Evolutionary conservation across 2,329 filamentous ascomycete genomes (phyloP), one percentile per base, ranked within the genome.

Genomic region (Rutstroemia sydowiana): DNA sequence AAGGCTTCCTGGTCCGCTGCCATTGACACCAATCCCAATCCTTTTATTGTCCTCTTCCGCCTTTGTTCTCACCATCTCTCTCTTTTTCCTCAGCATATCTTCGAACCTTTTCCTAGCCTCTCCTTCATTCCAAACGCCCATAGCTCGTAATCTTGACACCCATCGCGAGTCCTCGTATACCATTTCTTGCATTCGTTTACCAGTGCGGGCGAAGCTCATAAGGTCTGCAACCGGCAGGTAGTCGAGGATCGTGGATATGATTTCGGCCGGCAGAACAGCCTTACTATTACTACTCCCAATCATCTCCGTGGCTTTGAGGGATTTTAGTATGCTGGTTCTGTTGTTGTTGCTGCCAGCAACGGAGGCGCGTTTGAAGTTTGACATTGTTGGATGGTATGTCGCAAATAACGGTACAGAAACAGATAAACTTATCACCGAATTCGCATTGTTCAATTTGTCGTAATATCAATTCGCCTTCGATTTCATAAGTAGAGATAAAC

Each of bases 101-200:
- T 96, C 92, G 48, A 89, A 88, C 48, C 87, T 75, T 60, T 80
- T 82, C 55, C 91, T 79, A 4, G 93, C 93, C 66, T 95, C 92
- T 3, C 74, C 69, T 66, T 98, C 93, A 64, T 95, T 85, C 93
- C 93, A 98, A 59, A 87, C 86, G 2, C 85, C 88, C 83, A 98
- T 95, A 53, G 78, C 83, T 66, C 87, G 87, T 50, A 98, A 71
- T 57, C 88, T 80, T 57, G 88, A 82, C 36, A 97, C 87, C 93
- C 93, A 98, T 72, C 92, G 80, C 45, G 90, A 88, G 69, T 98
- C 93, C 68, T 98, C 93, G 70, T 97, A 98, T 3, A 96, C 91
- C 91, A 98, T 98, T 71, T 98, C 93, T 66, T 87, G 85, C 77
- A 97, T 81, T 55, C 88, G 87, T 65, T 81, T 86, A 53, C 89